Evolutionary conservation across 805 yeast species (phyloP), one percentile per base, ranked within the genome.

Genomic region (Candida palmyrensis): DNA sequence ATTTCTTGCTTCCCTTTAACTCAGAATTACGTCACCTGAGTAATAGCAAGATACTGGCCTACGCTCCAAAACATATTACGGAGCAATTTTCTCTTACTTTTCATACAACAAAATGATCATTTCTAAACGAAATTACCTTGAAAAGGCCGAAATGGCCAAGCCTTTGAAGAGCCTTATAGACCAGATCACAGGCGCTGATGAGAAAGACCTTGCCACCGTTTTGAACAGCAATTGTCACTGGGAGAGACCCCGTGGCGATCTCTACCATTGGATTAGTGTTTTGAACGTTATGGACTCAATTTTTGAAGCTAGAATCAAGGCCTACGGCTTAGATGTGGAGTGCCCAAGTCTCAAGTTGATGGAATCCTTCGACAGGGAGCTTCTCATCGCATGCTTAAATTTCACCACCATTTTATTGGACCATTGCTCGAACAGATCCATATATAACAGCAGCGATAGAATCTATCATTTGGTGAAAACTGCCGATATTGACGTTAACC

Each of bases 201-300:
- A 57, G 6, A 47, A 49, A 9, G 65, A 63, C 9, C 64, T 80
- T 29, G 61, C 78, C 2, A 38, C 40, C 3, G 47, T 57, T 26
- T 48, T 77, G 32, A 48, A 49, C 10, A 40, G 40, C 3, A 62
- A 72, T 38, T 45, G 65, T 39, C 50, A 45, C 12, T 79, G 87
- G 87, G 71, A 71, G 19, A 59, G 79, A 16, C 80, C 86, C 6
- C 66, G 77, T 39, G 84, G 82, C 23, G 82, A 85, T 44, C 56
- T 90, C 21, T 71, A 71, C 39, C 79, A 79, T 38, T 89, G 95
- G 92, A 73, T 84, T 18, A 72, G 81, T 0, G 76, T 85, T 1
- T 62, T 90, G 45, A 82, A 87, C 53, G 66, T 80, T 45, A 76
- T 89, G 48, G 96, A 89, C 51, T 69, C 64, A 9, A 68, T 85